Conservation (phyloP, 2,329 filamentous ascomycete genomes). For the Fusarium sp. region DNA sequence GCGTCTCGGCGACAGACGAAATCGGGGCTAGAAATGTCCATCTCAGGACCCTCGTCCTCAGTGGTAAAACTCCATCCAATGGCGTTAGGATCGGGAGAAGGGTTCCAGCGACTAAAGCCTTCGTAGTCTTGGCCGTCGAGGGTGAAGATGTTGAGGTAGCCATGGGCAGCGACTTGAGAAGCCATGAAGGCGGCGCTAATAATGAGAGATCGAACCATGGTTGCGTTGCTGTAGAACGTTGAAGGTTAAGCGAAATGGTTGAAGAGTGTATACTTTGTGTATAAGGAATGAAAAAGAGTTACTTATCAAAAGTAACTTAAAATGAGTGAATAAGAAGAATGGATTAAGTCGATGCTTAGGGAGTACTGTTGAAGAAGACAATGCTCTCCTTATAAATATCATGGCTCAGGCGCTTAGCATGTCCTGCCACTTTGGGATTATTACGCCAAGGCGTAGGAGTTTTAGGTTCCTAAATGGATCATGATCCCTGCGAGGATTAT, state of each 20-base stretch:
- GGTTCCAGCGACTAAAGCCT: conserved; percentile 52
- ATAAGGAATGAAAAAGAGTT: conserved; percentile 1
- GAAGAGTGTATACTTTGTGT: not conserved
- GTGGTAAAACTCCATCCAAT: conserved; percentile 61
- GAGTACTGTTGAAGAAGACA: not conserved
- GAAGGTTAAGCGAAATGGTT: not conserved
- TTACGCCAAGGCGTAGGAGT: conserved; percentile 9
- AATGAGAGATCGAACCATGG: conserved; percentile 34
- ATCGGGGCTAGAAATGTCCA: conserved; percentile 56
- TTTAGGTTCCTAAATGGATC: conserved; percentile 16
- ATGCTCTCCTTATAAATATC: not conserved
- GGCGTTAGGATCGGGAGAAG: conserved; percentile 51
- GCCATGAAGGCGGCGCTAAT: conserved; percentile 34
- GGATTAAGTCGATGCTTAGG: not conserved
- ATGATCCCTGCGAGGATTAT: conserved; percentile 9
- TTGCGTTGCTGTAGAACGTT: not conserved
- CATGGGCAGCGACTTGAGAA: conserved; percentile 45
- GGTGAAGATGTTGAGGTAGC: conserved; percentile 45
- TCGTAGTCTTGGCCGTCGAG: conserved; percentile 55
- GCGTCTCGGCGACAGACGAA: conserved; percentile 63
- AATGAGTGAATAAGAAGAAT: not conserved
- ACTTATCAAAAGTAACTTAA: conserved; percentile 29
- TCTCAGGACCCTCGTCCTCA: conserved; percentile 65
- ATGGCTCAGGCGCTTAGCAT: not conserved
- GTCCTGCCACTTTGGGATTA: not conserved